These are phyloP conservation scores for Mycena rosella DNA, from an alignment of 768 basidiomycete genomes.

Conservation along the genomic window DNA sequence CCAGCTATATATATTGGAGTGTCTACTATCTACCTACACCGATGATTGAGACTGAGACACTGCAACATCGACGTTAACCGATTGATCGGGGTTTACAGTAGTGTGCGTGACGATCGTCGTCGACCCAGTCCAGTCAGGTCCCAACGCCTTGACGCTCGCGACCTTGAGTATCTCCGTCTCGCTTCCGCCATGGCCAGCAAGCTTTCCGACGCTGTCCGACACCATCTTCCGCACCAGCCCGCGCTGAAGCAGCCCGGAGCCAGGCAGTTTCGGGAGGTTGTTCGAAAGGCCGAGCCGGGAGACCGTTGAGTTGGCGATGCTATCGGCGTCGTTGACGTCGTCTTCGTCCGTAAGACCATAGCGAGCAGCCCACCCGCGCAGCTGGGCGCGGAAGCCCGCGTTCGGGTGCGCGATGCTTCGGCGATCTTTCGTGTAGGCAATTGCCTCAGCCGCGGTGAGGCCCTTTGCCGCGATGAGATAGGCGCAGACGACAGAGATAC, in stretches of 20 bases:
- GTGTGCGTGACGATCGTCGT: constrained; percentile 29
- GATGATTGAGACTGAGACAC: constrained; percentile 20
- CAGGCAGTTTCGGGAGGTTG: constrained; percentile 20
- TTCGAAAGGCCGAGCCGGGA: constrained; percentile 10
- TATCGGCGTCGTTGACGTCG: constrained; percentile 4
- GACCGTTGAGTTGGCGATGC: neutral
- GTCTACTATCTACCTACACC: neutral
- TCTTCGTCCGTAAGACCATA: constrained; percentile 6
- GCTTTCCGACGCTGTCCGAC: constrained; percentile 13
- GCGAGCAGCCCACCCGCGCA: constrained; percentile 49
- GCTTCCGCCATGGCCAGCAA: constrained; percentile 22
- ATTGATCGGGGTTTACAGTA: constrained; percentile 20
- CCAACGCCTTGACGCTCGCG: constrained; percentile 28
- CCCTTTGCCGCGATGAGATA: constrained; percentile 53
- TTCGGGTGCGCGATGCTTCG: constrained; percentile 60
- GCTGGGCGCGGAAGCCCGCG: constrained; percentile 56
- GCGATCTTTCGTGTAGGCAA: constrained; percentile 52
- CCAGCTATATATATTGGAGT: too few species aligned
- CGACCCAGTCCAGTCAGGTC: constrained; percentile 29
- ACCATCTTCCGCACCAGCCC: constrained; percentile 24
- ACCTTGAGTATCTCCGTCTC: constrained; percentile 24
- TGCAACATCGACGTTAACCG: constrained; percentile 23
- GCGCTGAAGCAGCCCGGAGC: constrained; percentile 19
- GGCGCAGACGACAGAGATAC: constrained; percentile 64
- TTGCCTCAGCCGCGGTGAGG: constrained; percentile 56